Base-by-base conservation (phyloP, 192 early-diverging fungal species). In the Coemansia sp. region DNA sequence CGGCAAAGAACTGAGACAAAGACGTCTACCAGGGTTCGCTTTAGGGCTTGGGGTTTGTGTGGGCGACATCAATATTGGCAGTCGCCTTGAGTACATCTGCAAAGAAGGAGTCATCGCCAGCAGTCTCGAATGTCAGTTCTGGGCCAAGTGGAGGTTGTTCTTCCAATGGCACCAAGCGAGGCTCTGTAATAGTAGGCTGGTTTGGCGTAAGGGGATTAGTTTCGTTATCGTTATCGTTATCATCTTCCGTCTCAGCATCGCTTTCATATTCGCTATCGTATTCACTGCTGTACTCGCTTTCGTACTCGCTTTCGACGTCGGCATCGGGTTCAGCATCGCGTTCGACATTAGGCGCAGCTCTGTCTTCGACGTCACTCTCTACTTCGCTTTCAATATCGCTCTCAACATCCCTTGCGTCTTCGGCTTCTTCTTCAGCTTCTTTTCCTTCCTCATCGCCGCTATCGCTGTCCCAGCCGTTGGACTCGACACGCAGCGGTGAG, bases 401-500 rank as follows among this genome's bases (percentile, higher is more conserved):
- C 5, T 66, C 64, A 30, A 26, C 19, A 19, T 68, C 66, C 3
- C 19, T 19, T 14, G 14, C 16, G 17, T 33, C 66, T 14, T 67
- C 55, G 23, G 26, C 13, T 3, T 57, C 66, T 33, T 59, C 66
- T 11, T 46, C 55, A 6, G 37, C 37, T 21, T 53, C 52, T 13
- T 42, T 23, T 11, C 21, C 46, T 3, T 32, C 33, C 11, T 26
- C 62, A 30, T 52, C 47, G 11, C 70, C 75, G 47, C 75, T 76
- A 30, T 72, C 75, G 62, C 75, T 80, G 40, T 69, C 73, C 78
- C 78, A 80, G 49, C 70, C 69, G 43, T 69, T 70, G 32, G 58
- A 37, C 14, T 60, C 63, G 19, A 68, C 66, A 14, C 67, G 65
- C 58, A 67, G 63, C 6, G 73, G 77, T 28, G 77, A 71, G 55